Evolutionary conservation across 495 filamentous ascomycete genomes (phyloP), one percentile per base, ranked within the genome.

Genomic region (Penicillium coprophilum): DNA sequence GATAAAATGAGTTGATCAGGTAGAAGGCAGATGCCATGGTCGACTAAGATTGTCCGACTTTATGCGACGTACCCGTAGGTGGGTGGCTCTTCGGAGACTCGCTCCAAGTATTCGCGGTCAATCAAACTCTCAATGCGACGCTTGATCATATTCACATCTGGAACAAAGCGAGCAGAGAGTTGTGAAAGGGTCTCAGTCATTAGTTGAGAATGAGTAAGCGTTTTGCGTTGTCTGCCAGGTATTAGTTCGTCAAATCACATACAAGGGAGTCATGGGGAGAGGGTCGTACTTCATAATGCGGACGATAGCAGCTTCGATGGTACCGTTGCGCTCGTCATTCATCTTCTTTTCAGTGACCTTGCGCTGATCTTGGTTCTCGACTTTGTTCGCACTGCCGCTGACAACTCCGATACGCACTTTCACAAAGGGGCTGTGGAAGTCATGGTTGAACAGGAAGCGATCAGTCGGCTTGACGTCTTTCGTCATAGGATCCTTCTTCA

Each of bases 61-160:
- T 52, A 88, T 24, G 85, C 92, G 52, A 96, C 68, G 67, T 96
- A 96, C 32, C 82, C 79, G 64, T 96, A 96, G 1, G 85, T 83
- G 2, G 90, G 80, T 6, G 80, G 74, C 12, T 87, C 82, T 30
- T 85, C 83, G 19, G 91, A 88, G 0, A 93, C 76, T 24, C 94
- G 85, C 71, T 96, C 93, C n/a, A 99, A 73, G 64, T 97, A 99
- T 66, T 99, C 94, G 44, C 92, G 82, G 58, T 88, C 86, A 50
- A 99, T 94, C 59, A 99, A 71, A 62, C 87, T 89, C 69, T 99
- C 94, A 55, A 99, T 90, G n/a, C 89, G 84, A 66, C 84, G 86
- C 77, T 99, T 99, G 73, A 97, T 87, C 80, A 97, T 89, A 38
- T 80, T 79, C 31, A 97, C 79, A 56, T 97, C 93, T 0, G 94